A percentile compares a stretch with the other conserved stretches of the same genome.
These are phyloP conservation scores for Hansenula sp. DNA, from an alignment of 1,139 yeast species.

Conservation along the genomic window DNA sequence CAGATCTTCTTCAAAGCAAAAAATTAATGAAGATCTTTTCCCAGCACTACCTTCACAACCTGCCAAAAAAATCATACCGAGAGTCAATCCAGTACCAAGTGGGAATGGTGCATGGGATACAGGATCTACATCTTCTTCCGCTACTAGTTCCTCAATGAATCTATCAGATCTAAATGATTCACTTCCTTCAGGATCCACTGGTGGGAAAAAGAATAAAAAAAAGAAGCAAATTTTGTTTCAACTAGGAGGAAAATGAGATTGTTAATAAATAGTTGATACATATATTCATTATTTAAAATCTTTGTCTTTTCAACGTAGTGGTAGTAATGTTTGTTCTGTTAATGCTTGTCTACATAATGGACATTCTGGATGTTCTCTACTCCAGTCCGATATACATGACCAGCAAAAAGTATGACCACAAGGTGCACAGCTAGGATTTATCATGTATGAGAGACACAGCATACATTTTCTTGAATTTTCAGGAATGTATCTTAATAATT, in stretches of 20 bases:
- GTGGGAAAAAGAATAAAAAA: slow-evolving; percentile 33
- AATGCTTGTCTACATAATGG: slow-evolving; percentile 84
- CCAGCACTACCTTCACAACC: slow-evolving; percentile 38
- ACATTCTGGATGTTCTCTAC: slow-evolving; percentile 83
- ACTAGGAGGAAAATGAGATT: slow-evolving; percentile 28
- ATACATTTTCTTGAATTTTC: slow-evolving; percentile 71
- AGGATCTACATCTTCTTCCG: slow-evolving; percentile 5
- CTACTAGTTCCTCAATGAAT: slow-evolving; percentile 17
- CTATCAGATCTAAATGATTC: slow-evolving; percentile 14
- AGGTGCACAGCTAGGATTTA: slow-evolving; percentile 76
- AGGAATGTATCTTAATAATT: slow-evolving; percentile 63
- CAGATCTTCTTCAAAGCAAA: slow-evolving; percentile 14
- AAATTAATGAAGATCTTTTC: slow-evolving; percentile 36
- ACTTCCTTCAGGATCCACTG: slow-evolving; percentile 12
- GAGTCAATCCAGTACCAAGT: slow-evolving; percentile 31
- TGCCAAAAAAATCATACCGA: slow-evolving; percentile 29
- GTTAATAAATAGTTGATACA: background rate
- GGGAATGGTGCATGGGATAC: slow-evolving; percentile 30
- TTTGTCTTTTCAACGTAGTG: slow-evolving; percentile 40
- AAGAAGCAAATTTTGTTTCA: slow-evolving; percentile 43
- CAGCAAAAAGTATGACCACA: slow-evolving; percentile 96
- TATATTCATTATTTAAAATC: background rate
- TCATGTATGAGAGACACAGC: slow-evolving; percentile 77
- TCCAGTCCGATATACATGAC: slow-evolving; percentile 89
- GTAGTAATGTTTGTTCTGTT: slow-evolving; percentile 69